Evolutionary conservation across 345 rosid species (phyloP).

Genomic region (Salix caprea): DNA sequence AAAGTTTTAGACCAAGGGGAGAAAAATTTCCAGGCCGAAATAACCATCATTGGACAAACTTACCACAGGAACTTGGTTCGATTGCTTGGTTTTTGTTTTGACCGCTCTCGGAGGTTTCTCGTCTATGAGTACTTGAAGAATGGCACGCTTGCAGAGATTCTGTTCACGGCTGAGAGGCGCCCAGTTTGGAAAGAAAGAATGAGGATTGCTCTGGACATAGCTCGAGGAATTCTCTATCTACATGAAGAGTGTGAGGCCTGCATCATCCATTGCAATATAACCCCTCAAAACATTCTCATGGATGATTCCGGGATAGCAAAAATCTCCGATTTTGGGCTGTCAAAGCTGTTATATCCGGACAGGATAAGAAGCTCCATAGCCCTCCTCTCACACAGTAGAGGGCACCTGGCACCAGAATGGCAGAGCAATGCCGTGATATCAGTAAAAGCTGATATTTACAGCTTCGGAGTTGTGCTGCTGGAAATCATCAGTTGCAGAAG

Average conservation of each 20-base stretch:
- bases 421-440: conserved; percentile 9
- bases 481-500: conserved; percentile 27
- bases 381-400: conserved; percentile 5
- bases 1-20: conserved; percentile 13
- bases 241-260: conserved; percentile 21
- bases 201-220: conserved; percentile 10
- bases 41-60: conserved; percentile 21
- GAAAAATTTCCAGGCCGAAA: conserved; percentile 21
- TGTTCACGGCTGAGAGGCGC: neutral
- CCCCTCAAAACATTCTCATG: conserved; percentile 15
- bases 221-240: conserved; percentile 19
- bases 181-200: conserved; percentile 18
- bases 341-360: conserved; percentile 24
- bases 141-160: conserved; percentile 16
- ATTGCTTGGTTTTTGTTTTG: conserved; percentile 26
- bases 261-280: conserved; percentile 27
- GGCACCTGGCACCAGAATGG: conserved; percentile 28
- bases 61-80: conserved; percentile 33
- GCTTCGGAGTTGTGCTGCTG: conserved; percentile 28
- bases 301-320: conserved; percentile 15
- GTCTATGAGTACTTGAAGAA: conserved; percentile 25
- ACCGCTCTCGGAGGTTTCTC: conserved; percentile 17
- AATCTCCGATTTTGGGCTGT: conserved; percentile 26
- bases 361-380: conserved; percentile 6
- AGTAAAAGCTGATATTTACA: conserved; percentile 20